Evolutionary conservation across 192 early-diverging fungal species (phyloP).

Genomic region (Haplosporangium gracile): DNA sequence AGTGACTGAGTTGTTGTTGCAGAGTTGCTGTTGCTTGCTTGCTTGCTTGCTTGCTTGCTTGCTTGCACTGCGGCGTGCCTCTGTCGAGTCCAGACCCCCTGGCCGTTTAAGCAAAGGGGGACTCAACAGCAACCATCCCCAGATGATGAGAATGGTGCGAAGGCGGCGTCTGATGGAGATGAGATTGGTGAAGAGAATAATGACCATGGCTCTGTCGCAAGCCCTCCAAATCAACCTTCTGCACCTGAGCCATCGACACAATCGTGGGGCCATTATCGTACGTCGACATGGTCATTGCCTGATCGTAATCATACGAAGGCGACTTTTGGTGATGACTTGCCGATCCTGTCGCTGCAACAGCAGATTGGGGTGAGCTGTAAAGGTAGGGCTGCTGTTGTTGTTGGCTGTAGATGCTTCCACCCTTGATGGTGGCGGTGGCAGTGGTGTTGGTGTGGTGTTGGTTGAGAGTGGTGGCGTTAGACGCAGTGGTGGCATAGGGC

Average conservation of each 20-base stretch:
- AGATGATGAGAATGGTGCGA: slow-evolving; percentile 28
- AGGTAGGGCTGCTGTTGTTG: slow-evolving; percentile 6
- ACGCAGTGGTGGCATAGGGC: slow-evolving; percentile 12
- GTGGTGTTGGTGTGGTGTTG: slow-evolving; percentile 12
- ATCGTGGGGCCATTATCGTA: slow-evolving; percentile 48
- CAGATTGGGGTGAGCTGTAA: not conserved
- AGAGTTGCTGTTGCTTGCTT: not conserved
- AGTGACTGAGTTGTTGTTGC: not conserved
- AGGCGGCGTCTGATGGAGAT: slow-evolving; percentile 4
- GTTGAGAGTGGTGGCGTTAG: slow-evolving; percentile 42
- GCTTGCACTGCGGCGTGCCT: too few relatives aligned
- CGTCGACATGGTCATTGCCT: slow-evolving; percentile 18
- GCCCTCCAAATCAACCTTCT: slow-evolving; percentile 51
- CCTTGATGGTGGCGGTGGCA: not conserved
- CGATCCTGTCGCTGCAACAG: not conserved
- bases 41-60: not conserved
- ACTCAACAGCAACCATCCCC: slow-evolving; percentile 33
- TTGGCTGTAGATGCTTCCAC: slow-evolving; percentile 9
- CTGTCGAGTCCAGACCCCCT: too few relatives aligned
- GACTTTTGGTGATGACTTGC: not conserved
- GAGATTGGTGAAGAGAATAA: not conserved
- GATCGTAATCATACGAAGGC: slow-evolving; percentile 16
- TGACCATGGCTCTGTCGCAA: slow-evolving; percentile 33
- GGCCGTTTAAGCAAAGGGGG: slow-evolving; percentile 25
- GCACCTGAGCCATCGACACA: slow-evolving; percentile 37